Evolutionary conservation across 2,329 filamentous ascomycete genomes (phyloP), one percentile per base, ranked within the genome.

Genomic region (Fusarium pseudonygamai): DNA sequence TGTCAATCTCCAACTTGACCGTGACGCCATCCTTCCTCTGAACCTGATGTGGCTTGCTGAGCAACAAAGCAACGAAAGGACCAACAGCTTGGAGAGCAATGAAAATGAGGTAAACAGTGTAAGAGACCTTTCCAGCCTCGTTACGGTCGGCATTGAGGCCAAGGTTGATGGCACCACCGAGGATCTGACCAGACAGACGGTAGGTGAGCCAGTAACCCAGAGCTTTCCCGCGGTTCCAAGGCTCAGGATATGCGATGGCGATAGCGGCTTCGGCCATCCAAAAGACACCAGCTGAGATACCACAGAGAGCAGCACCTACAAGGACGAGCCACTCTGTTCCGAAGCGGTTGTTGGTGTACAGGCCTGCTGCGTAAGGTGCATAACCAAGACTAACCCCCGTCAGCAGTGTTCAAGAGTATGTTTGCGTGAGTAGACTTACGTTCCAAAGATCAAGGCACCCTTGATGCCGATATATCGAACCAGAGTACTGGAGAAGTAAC

Each of bases 221-320:
- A 24, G 90, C 89, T 22, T 87, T 87, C 1, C 90, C 91, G 60
- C 88, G 87, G 53, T 92, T 92, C 77, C 88, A 89, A 0, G 91
- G 91, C 75, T 94, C 92, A 0, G 92, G 92, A 72, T 94, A 94
- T 0, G 89, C 86, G 26, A 94, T 88, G 0, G 92, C 92, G 64
- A 94, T 93, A 1, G 92, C 92, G 2, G 91, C 91, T 80, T 94
- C 92, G 0, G 92, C 89, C 85, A 91, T 91, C 92, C 92, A 94
- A 80, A 94, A 94, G 1, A 94, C 84, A 1, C 92, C 92, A 0
- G 92, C 92, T 0, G 89, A 91, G 37, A 93, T 85, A 24, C 92
- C 92, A 71, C 92, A 94, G 1, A 92, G 83, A 0, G 91, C 91
- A 1, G 91, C 91, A 1, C 92, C 92, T 14, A 94, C 80, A 2